Evolutionary conservation across 192 early-diverging fungal species (phyloP), one percentile per base, ranked within the genome.

Genomic region (Coemansia sp.): DNA sequence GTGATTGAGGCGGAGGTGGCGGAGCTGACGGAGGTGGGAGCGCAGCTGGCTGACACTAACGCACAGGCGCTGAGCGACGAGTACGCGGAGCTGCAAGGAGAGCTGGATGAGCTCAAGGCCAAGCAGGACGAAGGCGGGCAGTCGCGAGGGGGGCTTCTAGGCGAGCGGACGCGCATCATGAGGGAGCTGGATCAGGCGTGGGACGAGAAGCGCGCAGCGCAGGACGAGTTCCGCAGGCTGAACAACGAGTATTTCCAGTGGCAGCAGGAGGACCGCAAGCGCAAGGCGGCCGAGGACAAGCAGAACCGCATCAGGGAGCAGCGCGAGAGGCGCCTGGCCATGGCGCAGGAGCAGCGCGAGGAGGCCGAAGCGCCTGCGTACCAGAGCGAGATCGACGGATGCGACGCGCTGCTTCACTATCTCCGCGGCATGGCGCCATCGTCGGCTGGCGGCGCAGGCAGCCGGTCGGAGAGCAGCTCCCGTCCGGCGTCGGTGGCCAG

Each of bases 291-390:
- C 30, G 84, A 89, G 65, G 85, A 88, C 67, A 86, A 87, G 67
- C 82, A 85, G 61, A 82, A 78, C 38, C 84, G 87, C 65, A 81
- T 86, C 59, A 85, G 85, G 56, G 84, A 88, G 62, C 82, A 86
- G 61, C 80, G 84, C 54, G 86, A 87, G 57, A 85, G 87, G 68
- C 85, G 89, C n/a, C 63, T 85, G 57, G 86, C 79, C 38, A 68
- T 85, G 45, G 90, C 90, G 13, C 83, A 89, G 68, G 75, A 86
- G 59, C 91, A 93, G 72, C 87, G 86, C 45, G 95, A 96, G 64
- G 79, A 87, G 48, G 95, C 95, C 37, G 88, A 93, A 57, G 77
- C 92, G 28, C 92, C 93, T 30, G 94, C 95, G 6, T 98, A 86
- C 81, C 79, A 86, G 50, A 83, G 84, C 67, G 95, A 98, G 73